Percentiles rank a stretch among this genome's conserved stretches.
phyloP scores from a whole-genome alignment of 1,139 yeast genomes.

The Pichia sp. region DNA sequence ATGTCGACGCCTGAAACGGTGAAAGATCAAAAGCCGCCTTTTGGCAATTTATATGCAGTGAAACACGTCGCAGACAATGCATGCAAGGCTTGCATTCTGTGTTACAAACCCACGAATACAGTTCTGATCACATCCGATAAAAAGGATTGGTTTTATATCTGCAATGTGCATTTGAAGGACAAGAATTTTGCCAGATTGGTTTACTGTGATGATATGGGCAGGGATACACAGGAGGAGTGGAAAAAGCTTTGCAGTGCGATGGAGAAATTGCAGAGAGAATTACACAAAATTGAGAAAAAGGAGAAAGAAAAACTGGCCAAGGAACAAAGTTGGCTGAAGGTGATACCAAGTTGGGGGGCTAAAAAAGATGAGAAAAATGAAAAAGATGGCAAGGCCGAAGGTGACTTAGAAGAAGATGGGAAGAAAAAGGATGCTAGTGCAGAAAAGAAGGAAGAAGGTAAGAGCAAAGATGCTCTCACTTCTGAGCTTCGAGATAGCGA shows the following conservation, averaged over 20 bases:
- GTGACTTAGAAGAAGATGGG: conserved; percentile 7
- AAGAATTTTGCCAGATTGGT: conserved; percentile 37
- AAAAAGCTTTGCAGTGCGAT: conserved; percentile 13
- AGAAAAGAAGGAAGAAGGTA: conserved; percentile 6
- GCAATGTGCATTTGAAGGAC: conserved; percentile 45
- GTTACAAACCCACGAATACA: conserved; percentile 45
- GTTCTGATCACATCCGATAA: conserved; percentile 41
- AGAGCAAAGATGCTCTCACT: not conserved
- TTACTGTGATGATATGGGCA: conserved; percentile 23
- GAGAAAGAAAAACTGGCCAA: conserved; percentile 16
- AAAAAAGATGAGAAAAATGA: conserved; percentile 12
- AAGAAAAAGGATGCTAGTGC: conserved; percentile 4
- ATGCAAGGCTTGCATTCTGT: conserved; percentile 44
- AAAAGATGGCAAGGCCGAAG: not conserved
- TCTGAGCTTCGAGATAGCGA: conserved; percentile 2
- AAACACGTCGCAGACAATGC: conserved; percentile 42
- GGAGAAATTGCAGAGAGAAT: conserved; percentile 11
- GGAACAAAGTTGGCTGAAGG: not conserved
- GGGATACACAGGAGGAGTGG: conserved; percentile 19
- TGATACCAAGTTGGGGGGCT: not conserved
- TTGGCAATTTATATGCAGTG: conserved; percentile 41
- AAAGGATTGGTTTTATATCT: conserved; percentile 46
- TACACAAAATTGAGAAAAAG: conserved; percentile 21
- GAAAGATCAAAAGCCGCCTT: conserved; percentile 31
- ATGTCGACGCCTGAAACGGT: not conserved